Conservation (phyloP, 2,329 filamentous ascomycete genomes). For the Clarireedia hainanense region DNA sequence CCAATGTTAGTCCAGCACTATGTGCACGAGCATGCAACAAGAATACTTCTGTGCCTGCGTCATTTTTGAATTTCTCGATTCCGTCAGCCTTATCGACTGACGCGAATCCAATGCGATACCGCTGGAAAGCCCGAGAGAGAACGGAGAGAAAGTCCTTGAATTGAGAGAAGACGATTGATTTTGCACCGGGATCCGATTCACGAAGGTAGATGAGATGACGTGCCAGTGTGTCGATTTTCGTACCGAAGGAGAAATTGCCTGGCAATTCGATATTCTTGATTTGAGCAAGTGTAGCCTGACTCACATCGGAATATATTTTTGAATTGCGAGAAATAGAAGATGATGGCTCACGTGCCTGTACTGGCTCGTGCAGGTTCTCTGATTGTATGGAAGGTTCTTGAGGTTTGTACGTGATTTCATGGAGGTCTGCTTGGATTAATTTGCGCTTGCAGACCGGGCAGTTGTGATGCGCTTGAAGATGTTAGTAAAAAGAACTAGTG, state of each 20-base stretch:
- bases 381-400: conserved; percentile 62
- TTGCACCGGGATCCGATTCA: conserved; percentile 74
- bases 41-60: conserved; percentile 71
- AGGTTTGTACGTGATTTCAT: conserved; percentile 79
- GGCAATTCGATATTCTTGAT: conserved; percentile 76
- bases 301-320: conserved; percentile 71
- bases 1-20: conserved; percentile 80
- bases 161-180: conserved; percentile 92
- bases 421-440: conserved; percentile 60
- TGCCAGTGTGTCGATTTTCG: conserved; percentile 78
- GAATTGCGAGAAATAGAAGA: conserved; percentile 26
- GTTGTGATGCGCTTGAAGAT: conserved; percentile 5
- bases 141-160: conserved; percentile 75
- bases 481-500: neutral
- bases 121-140: conserved; percentile 59
- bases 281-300: conserved; percentile 59
- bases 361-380: conserved; percentile 36
- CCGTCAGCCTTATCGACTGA: conserved; percentile 63
- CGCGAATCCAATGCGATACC: conserved; percentile 65
- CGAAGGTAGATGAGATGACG: conserved; percentile 83
- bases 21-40: conserved; percentile 84
- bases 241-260: conserved; percentile 63
- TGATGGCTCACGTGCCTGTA: conserved; percentile 20
- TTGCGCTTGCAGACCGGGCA: conserved; percentile 61
- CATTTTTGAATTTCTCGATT: conserved; percentile 67